These are phyloP conservation scores for Fusarium virguliforme DNA, from an alignment of 2,329 filamentous ascomycete genomes.

Conservation along the genomic window DNA sequence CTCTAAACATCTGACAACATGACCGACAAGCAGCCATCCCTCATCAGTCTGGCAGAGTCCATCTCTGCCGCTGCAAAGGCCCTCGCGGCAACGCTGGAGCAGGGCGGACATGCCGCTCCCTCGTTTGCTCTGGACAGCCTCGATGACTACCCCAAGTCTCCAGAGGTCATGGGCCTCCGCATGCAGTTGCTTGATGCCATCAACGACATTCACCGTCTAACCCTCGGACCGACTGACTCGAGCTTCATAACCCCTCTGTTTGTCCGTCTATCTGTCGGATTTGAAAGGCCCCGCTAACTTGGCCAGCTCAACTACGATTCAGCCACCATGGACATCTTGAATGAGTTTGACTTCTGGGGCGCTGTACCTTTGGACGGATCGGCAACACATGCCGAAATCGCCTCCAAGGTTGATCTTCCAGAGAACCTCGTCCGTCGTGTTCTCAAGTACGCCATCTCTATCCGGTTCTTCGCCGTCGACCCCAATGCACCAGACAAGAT, in stretches of 20 bases:
- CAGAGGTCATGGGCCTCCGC: slow-evolving; percentile 33
- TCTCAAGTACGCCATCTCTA: slow-evolving; percentile 56
- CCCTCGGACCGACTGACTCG: slow-evolving; percentile 29
- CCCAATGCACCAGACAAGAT: slow-evolving; percentile 35
- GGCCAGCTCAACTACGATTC: slow-evolving; percentile 24
- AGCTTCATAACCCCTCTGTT: slow-evolving; percentile 19
- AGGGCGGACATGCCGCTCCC: slow-evolving; percentile 18
- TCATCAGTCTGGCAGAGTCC: slow-evolving; percentile 22
- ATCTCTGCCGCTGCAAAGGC: slow-evolving; percentile 25
- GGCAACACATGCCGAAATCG: slow-evolving; percentile 42
- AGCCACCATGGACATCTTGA: slow-evolving; percentile 37
- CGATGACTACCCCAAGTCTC: slow-evolving; percentile 25
- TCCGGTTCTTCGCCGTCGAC: slow-evolving; percentile 55
- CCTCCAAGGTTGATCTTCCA: slow-evolving; percentile 56
- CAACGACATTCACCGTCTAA: slow-evolving; percentile 28
- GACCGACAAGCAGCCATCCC: slow-evolving; percentile 1
- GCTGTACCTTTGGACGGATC: slow-evolving; percentile 46
- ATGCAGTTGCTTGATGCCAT: slow-evolving; percentile 32
- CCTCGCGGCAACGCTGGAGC: slow-evolving; percentile 17
- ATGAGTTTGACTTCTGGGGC: slow-evolving; percentile 46
- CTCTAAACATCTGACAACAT: not conserved
- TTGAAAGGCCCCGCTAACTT: not conserved
- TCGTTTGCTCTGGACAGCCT: slow-evolving; percentile 30
- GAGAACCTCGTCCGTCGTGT: slow-evolving; percentile 57
- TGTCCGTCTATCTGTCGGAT: slow-evolving; percentile 10